Conservation (phyloP, 495 filamentous ascomycete genomes). For the Penicillium maclennaniae region DNA sequence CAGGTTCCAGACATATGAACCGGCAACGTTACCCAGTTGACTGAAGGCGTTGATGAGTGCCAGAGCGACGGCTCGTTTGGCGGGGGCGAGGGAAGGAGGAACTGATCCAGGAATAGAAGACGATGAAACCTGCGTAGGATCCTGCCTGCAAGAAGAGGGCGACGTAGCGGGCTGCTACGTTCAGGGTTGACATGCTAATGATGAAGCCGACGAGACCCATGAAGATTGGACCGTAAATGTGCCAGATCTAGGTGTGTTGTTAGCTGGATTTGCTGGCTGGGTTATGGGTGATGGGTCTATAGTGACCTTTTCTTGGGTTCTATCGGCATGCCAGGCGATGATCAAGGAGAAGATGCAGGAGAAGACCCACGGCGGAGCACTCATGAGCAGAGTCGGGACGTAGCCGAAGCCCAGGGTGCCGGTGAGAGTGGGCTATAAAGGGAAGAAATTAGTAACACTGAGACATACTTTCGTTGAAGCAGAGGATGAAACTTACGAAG, state of each 20-base stretch:
- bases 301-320: slow-evolving; percentile 58
- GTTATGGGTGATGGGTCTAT: slow-evolving; percentile 43
- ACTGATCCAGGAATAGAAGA: slow-evolving; percentile 73
- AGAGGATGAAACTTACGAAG: slow-evolving; percentile 23
- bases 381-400: slow-evolving; percentile 69
- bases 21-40: slow-evolving; percentile 33
- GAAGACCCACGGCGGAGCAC: slow-evolving; percentile 71
- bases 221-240: slow-evolving; percentile 63
- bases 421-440: slow-evolving; percentile 73
- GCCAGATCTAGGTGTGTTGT: slow-evolving; percentile 52
- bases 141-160: slow-evolving; percentile 75
- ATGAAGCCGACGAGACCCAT: slow-evolving; percentile 71
- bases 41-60: slow-evolving; percentile 79
- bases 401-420: slow-evolving; percentile 64
- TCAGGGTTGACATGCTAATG: slow-evolving; percentile 63
- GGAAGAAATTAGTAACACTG: slow-evolving; percentile 58
- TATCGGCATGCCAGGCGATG: slow-evolving; percentile 78
- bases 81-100: slow-evolving; percentile 75
- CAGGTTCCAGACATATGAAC: slow-evolving; percentile 33
- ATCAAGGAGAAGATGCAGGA: slow-evolving; percentile 64
- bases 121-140: slow-evolving; percentile 59
- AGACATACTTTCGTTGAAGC: slow-evolving; percentile 7
- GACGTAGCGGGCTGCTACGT: slow-evolving; percentile 64
- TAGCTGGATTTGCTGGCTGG: neutral
- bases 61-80: slow-evolving; percentile 77